phyloP scores from a whole-genome alignment of 352 stramenopile genomes.

The Phytophthora palmivora region DNA sequence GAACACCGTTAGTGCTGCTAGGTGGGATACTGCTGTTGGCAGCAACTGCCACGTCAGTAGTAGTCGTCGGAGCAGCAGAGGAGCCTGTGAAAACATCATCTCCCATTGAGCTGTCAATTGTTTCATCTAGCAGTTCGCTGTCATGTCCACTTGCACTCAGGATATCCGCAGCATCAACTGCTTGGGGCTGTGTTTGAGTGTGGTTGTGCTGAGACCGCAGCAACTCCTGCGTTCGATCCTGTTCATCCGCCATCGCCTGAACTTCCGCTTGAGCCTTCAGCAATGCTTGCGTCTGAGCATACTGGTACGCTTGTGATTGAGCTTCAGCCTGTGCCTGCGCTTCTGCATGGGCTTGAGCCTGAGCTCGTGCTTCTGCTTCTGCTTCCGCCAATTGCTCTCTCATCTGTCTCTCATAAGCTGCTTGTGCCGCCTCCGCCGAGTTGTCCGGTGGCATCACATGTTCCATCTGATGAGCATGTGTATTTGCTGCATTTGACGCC shows the following conservation, averaged over 20 bases:
- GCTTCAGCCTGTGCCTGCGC: slow-evolving; percentile 41
- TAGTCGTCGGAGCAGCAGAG: slow-evolving; percentile 32
- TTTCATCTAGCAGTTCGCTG: slow-evolving; percentile 59
- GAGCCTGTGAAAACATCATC: slow-evolving; percentile 48
- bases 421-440: slow-evolving; percentile 11
- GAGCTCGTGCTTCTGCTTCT: slow-evolving; percentile 36
- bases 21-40: slow-evolving; percentile 20
- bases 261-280: slow-evolving; percentile 33
- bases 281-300: slow-evolving; percentile 36
- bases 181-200: slow-evolving; percentile 32
- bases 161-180: slow-evolving; percentile 47
- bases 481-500: slow-evolving; percentile 1
- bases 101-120: slow-evolving; percentile 61
- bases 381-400: slow-evolving; percentile 40
- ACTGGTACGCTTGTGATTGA: slow-evolving; percentile 46
- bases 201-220: slow-evolving; percentile 38
- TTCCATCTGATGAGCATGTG: slow-evolving; percentile 33
- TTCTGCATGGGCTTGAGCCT: slow-evolving; percentile 37
- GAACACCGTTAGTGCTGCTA: slow-evolving; percentile 6
- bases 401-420: slow-evolving; percentile 36
- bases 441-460: slow-evolving; percentile 28
- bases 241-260: slow-evolving; percentile 31
- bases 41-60: slow-evolving; percentile 32
- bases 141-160: slow-evolving; percentile 53
- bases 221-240: slow-evolving; percentile 38